phyloP scores from a whole-genome alignment of 306 rosid species.

The Erythrophleum fordii region DNA sequence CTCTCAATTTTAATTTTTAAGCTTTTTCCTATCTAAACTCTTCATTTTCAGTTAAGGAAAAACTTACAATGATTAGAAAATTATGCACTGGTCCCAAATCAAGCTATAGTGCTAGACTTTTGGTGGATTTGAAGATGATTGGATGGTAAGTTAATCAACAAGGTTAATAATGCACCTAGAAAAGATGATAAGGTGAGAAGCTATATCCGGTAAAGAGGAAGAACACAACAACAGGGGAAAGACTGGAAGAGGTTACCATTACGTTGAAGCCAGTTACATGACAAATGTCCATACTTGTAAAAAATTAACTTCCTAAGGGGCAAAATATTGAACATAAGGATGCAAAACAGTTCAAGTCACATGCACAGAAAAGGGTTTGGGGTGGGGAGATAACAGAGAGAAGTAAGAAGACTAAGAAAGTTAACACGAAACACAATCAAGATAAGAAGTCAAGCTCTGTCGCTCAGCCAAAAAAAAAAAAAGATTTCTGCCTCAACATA shows the following conservation, averaged over 20 bases:
- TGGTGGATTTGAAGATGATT: neutral
- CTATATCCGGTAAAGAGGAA: neutral
- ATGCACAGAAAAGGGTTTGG: neutral
- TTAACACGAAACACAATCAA: neutral
- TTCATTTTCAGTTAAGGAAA: neutral
- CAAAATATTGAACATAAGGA: constrained; percentile 1
- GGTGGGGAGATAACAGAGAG: neutral
- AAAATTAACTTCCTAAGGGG: neutral
- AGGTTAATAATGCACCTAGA: neutral
- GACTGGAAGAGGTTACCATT: neutral
- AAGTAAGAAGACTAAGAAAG: neutral
- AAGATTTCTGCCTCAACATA: neutral
- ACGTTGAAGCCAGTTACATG: neutral
- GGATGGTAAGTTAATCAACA: neutral
- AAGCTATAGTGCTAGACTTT: neutral
- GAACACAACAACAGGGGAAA: neutral
- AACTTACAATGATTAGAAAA: neutral
- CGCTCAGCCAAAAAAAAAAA: constrained; percentile 3
- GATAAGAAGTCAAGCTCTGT: neutral
- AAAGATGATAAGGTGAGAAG: neutral
- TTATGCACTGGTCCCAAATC: neutral
- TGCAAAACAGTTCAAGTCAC: constrained; percentile 1
- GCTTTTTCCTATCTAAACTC: neutral
- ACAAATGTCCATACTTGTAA: neutral
- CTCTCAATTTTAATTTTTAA: no score